Base-by-base conservation (phyloP, 2,329 filamentous ascomycete genomes). In the Exserohilum turcica region DNA sequence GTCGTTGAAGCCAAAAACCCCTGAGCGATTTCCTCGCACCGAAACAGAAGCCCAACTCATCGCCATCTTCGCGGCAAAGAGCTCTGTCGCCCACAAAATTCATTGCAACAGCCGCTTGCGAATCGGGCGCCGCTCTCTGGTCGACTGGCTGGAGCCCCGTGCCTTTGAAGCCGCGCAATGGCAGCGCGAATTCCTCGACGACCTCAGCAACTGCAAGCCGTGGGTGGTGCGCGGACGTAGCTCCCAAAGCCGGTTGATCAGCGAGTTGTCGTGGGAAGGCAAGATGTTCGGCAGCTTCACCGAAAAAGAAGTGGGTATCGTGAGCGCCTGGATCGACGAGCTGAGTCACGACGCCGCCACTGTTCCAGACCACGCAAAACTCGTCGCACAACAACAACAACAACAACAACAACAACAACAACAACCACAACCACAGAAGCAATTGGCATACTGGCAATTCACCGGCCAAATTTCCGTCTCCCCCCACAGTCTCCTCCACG, bases 251-350 rank as follows among this genome's bases (percentile, higher is more conserved):
- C 70, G 59, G 18, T 66, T 82, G 2, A 60, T 80, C 2, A 72
- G 68, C 35, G 78, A 78, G 60, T 59, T 81, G 6, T 65, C 57
- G 1, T 81, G 79, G 78, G 72, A 74, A 19, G 80, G 79, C 5
- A 74, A 70, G 37, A 82, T 82, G 79, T 82, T 79, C 57, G 79
- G 79, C 1, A 71, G 77, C 16, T 82, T 82, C 60, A 81, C 78
- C 1, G 60, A 76, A 13, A 64, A 61, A 9, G 80, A 82, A 57
- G 67, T 74, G 15, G 66, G 69, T 12, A 56, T 70, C 2, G 54
- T 80, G 6, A 63, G 61, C 44, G 45, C 54, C 7, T 80, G 78
- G 78, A 78, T 80, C 54, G 66, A 76, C 44, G 62, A 63, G 7
- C 61, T 78, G 24, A 59, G 43, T 42, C 60, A 24, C 19, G 7